Evolutionary conservation across 495 filamentous ascomycete species (phyloP), one percentile per base, ranked within the genome.

Genomic region (Cryomyces antarcticus): DNA sequence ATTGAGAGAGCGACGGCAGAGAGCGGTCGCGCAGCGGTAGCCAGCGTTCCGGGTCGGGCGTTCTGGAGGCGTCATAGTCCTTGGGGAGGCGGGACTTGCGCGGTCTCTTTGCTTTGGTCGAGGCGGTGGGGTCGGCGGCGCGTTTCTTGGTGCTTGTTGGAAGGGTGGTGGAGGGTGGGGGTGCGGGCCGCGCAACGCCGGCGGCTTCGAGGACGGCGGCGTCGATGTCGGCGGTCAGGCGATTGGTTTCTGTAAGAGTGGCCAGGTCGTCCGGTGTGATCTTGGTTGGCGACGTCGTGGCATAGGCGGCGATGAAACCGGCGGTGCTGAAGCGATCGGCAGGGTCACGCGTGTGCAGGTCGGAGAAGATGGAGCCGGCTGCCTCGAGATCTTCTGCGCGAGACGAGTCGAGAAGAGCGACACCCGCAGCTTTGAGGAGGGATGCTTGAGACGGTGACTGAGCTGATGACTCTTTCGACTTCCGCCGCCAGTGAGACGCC

Each of bases 1-100:
- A n/a, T n/a, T n/a, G n/a, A n/a, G n/a, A n/a, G n/a, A n/a, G n/a
- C n/a, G n/a, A n/a, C n/a, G n/a, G n/a, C n/a, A n/a, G n/a, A n/a
- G n/a, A n/a, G 11, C 89, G 70, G 53, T 99, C 89, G 39, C 77
- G 71, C 44, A 96, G 63, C 24, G 89, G 88, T 45, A 96, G 60
- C 89, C 89, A 99, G 39, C 89, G 64, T 61, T 99, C 92, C 1
- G 82, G 78, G 53, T 96, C 89, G 5, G 80, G 66, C 37, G 71
- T 73, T 67, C 85, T 93, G 51, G 63, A 70, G 31, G 69, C 59
- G 46, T 77, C 82, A 51, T 77, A 86, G 52, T 83, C 72, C 62
- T 87, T 87, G 13, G 87, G 85, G 41, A 93, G 64, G 36, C 69
- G 62, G 6, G 66, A 71, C 53, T 79, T 78, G 39, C 77, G 68